Conservation (phyloP, 73 alveolate species). For the Paramecium primaurelia region DNA sequence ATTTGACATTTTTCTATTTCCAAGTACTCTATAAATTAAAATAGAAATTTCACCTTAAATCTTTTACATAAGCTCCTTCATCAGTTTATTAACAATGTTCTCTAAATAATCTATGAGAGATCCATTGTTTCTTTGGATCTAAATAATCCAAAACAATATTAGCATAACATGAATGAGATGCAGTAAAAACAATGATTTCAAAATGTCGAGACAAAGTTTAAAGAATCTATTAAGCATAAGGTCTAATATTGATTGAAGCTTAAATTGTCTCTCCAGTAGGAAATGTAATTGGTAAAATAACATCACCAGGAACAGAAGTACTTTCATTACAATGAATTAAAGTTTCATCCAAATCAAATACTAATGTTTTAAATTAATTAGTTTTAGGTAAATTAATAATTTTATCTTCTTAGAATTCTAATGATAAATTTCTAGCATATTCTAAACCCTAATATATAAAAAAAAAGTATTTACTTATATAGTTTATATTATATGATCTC, state of each 20-base stretch:
- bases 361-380: slow-evolving; percentile 39
- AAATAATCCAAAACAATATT: slow-evolving; percentile 90
- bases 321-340: slow-evolving; percentile 60
- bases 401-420: slow-evolving; percentile 21
- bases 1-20: slow-evolving; percentile 80
- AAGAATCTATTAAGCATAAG: slow-evolving; percentile 85
- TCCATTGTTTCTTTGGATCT: slow-evolving; percentile 87
- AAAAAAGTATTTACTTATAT: background rate
- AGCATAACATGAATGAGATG: slow-evolving; percentile 94
- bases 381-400: slow-evolving; percentile 39
- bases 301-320: slow-evolving; percentile 50
- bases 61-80: slow-evolving; percentile 93
- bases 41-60: slow-evolving; percentile 63
- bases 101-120: slow-evolving; percentile 86
- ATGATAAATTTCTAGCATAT: slow-evolving; percentile 18
- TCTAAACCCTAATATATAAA: slow-evolving; percentile 16
- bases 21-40: slow-evolving; percentile 66
- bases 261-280: slow-evolving; percentile 63
- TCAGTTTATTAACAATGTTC: slow-evolving; percentile 86
- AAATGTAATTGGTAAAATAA: slow-evolving; percentile 56
- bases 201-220: slow-evolving; percentile 75
- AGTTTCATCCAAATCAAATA: slow-evolving; percentile 61
- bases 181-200: slow-evolving; percentile 92
- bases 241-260: slow-evolving; percentile 91
- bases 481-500: slow-evolving; percentile 47